Base-by-base conservation (phyloP, 495 filamentous ascomycete species). In the Penicillium psychrofluorescens region DNA sequence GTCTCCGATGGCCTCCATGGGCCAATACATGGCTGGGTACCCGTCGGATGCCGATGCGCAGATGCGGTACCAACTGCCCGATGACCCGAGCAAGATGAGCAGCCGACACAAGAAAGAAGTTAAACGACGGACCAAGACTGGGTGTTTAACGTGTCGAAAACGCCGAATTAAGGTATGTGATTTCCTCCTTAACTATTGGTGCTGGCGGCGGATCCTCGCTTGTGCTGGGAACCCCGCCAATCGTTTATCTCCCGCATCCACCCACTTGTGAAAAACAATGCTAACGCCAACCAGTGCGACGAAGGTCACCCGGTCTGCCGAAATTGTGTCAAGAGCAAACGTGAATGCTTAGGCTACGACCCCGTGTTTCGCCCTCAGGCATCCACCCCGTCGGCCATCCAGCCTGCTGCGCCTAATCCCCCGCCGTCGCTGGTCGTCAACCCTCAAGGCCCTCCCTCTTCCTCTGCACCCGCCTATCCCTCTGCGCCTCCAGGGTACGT, bases 281-380 rank as follows among this genome's bases (percentile, higher is more conserved):
- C 45, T 50, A 14, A 52, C 22, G 16, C 27, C 12, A n/a, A 22
- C 37, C 60, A 98, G 92, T 98, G 92, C 71, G 92, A 98, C 76
- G 92, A 98, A 74, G 80, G 78, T 27, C 90, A 96, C 68, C 92
- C 92, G 7, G 79, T 84, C 38, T 98, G 92, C 74, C 84, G 90
- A 58, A 98, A 98, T 66, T 98, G 92, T 68, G 85, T 90, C 59
- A 98, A 96, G 67, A 95, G 89, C 57, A 97, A 96, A 66, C 86
- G 92, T 54, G 92, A 97, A 59, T 98, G 92, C 61, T 64, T 95
- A 40, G 92, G 92, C 36, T 98, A 98, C 80, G 92, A 98, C 62
- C 92, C 92, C 32, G 94, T 97, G 48, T 98, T 98, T 72, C 94
- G 95, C 65, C 79, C 84, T 55, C 86, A 90, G 55, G 82, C 85